Percentiles rank a stretch among this genome's conserved stretches.
Evolutionary conservation across 2,329 filamentous ascomycete species (phyloP).

Genomic region (Cladobotryum mycophilum): DNA sequence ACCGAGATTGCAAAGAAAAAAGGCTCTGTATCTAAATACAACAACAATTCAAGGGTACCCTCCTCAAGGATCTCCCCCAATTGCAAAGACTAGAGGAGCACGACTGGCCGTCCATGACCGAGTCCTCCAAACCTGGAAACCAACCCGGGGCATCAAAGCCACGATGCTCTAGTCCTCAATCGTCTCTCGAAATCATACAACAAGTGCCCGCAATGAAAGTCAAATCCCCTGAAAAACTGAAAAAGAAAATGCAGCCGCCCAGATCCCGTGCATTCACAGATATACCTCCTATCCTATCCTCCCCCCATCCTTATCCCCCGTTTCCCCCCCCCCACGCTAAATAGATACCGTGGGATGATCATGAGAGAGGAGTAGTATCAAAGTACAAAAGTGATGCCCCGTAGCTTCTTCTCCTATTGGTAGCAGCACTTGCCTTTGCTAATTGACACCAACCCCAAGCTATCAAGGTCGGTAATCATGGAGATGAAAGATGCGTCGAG

Average conservation of each 20-base stretch:
- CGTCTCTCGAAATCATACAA: slow-evolving; percentile 13
- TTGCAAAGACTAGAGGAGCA: neutral
- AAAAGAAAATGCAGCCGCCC: slow-evolving; percentile 7
- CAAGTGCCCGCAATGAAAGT: slow-evolving; percentile 3
- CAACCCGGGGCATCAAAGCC: slow-evolving; percentile 5
- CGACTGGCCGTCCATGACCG: neutral
- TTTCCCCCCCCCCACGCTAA: neutral
- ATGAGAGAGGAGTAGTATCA: too few species aligned
- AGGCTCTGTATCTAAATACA: slow-evolving; percentile 6
- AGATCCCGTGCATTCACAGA: slow-evolving; percentile 1
- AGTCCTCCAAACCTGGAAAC: neutral
- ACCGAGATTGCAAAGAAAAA: neutral
- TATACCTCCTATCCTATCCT: neutral
- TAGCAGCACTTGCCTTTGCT: neutral
- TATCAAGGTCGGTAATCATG: too few species aligned
- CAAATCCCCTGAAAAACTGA: slow-evolving; percentile 13
- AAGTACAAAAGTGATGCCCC: too few species aligned
- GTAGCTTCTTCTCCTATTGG: too few species aligned
- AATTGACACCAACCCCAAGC: neutral
- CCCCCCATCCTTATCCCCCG: neutral
- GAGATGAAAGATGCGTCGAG: too few species aligned
- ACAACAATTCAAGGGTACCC: neutral
- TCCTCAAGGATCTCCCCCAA: neutral
- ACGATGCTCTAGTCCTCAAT: neutral
- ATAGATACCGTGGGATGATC: neutral